These are phyloP conservation scores for Tylopilus vinaceipallidus DNA, from an alignment of 768 basidiomycete genomes.

Conservation along the genomic window DNA sequence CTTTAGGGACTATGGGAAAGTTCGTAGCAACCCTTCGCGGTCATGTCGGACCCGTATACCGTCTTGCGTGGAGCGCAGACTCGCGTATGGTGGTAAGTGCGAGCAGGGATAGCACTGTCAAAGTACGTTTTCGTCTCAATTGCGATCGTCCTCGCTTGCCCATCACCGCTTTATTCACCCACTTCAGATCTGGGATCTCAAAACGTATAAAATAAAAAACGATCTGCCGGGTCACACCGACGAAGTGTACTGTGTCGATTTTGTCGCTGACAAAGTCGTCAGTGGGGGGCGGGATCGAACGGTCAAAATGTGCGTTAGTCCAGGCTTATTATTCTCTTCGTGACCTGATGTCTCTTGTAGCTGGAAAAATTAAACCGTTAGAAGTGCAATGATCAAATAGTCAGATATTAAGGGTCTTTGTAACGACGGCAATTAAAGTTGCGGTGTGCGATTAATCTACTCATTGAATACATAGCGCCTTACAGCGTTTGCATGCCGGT, in stretches of 20 bases:
- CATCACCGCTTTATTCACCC: neutral
- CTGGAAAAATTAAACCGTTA: conserved; percentile 35
- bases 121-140: conserved; percentile 49
- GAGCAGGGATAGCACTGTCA: conserved; percentile 93
- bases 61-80: conserved; percentile 94
- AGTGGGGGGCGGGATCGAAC: conserved; percentile 92
- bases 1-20: conserved; percentile 62
- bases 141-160: neutral
- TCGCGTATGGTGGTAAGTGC: conserved; percentile 89
- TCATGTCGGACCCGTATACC: conserved; percentile 92
- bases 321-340: neutral
- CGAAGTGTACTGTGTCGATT: conserved; percentile 98
- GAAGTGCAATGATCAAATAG: too few species aligned
- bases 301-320: conserved; percentile 80
- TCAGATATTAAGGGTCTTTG: too few species aligned
- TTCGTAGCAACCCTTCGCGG: conserved; percentile 90
- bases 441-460: too few species aligned
- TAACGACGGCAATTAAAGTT: too few species aligned
- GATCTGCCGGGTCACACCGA: conserved; percentile 97
- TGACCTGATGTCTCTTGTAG: conserved; percentile 12
- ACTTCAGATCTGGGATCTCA: conserved; percentile 87
- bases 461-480: too few species aligned
- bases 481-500: too few species aligned
- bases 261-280: conserved; percentile 98
- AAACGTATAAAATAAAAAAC: conserved; percentile 91